A percentile compares a stretch with the other conserved stretches of the same genome.
Conservation (phyloP, 257 asterid genomes). For the Cruciata laevipes region DNA sequence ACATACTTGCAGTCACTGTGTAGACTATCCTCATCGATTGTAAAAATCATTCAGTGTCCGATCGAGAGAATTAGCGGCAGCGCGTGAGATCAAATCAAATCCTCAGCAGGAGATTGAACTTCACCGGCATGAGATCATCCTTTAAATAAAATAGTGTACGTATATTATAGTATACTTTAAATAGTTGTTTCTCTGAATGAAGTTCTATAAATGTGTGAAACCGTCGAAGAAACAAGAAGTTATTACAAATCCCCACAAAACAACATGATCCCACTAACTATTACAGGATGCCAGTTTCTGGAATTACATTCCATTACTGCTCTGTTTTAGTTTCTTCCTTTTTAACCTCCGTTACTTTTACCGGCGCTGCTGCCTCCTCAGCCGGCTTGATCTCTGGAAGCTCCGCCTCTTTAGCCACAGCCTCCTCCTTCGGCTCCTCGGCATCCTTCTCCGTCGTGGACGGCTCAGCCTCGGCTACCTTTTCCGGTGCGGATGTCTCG, state of each 20-base stretch:
- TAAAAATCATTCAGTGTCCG: no score
- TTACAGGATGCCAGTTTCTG: neutral
- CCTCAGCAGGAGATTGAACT: no score
- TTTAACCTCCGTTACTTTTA: conserved; percentile 19
- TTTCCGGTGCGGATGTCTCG: conserved; percentile 2
- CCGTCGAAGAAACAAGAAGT: conserved; percentile 15
- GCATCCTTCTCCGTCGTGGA: conserved; percentile 3
- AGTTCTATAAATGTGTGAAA: conserved; percentile 4
- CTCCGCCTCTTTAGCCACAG: no score
- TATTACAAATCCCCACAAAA: conserved; percentile 7
- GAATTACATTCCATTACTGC: neutral
- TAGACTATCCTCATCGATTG: no score
- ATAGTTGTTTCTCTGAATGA: neutral
- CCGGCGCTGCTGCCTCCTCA: conserved; percentile 13
- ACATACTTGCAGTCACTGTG: no score
- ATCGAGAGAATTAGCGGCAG: no score
- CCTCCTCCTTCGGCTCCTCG: conserved; percentile 10
- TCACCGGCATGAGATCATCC: no score
- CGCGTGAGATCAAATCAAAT: no score
- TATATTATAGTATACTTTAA: no score
- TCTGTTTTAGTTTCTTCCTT: conserved; percentile 15
- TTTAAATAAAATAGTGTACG: no score
- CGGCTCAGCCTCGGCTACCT: conserved; percentile 17
- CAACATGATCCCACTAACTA: neutral
- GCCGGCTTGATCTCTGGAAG: conserved; percentile 12